Evolutionary conservation across 352 stramenopile species (phyloP), one percentile per base, ranked within the genome.

Genomic region (Elongisporangium senticosum): DNA sequence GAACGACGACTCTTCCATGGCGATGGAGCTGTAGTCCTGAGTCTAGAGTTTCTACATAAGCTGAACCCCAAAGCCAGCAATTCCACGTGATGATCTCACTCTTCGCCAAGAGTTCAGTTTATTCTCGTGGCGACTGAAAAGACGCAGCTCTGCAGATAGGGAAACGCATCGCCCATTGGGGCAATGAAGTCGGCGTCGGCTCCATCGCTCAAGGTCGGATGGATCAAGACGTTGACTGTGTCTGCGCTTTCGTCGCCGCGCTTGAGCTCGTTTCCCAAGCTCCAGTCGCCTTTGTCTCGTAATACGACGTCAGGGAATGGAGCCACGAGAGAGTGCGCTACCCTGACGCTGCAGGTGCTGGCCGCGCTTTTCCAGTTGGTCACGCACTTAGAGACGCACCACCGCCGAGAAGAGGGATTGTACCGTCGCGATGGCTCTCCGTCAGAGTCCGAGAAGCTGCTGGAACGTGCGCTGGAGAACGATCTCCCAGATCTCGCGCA

Each of bases 351-450:
- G 22, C 56, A 67, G 6, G 63, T 68, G 23, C 52, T 86, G 6
- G 53, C 65, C 13, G 64, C 55, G 15, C 68, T 89, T 0, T 57
- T 61, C 15, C 65, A 72, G 17, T 51, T 84, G n/a, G 57, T 89
- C 24, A 51, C 73, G 47, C 87, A 75, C 40, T 64, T 86, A 0
- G 64, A 86, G 10, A 51, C 77, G 20, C 69, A 83, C 52, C 62
- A 87, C 22, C 58, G 57, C 0, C 58, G 69, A 37, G 76, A 79
- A 40, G 74, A 87, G 51, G 72, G 68, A 8, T 59, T 89, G 14
- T 89, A 87, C n/a, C 67, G 64, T 24, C 66, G 69, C 51, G 49
- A 74, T 26, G 72, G 70, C 10, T 17, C 62, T 7, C 20, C 19
- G 0, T 28, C 67, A 17, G 71, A 75, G 43, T 55, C 48, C n/a